Evolutionary conservation across 1,139 yeast species (phyloP).

Genomic region (Kazachstania sp.): DNA sequence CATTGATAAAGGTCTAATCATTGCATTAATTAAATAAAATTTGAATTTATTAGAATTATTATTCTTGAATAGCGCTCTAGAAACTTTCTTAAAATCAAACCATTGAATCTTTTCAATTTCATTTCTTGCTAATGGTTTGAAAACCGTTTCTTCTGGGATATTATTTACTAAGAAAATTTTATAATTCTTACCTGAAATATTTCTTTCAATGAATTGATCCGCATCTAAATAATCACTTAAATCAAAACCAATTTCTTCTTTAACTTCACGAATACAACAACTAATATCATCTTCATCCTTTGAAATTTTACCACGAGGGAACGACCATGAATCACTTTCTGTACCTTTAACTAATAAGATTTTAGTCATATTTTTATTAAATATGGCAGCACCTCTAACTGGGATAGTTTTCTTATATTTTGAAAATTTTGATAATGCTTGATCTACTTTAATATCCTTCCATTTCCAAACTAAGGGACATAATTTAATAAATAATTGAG

Average conservation of each 20-base stretch:
- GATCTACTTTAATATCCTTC: constrained; percentile 50
- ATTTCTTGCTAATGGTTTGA: constrained; percentile 75
- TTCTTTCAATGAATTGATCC: constrained; percentile 71
- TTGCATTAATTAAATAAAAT: constrained; percentile 50
- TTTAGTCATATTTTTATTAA: constrained; percentile 63
- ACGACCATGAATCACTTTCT: constrained; percentile 84
- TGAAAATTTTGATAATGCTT: constrained; percentile 68
- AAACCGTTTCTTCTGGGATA: constrained; percentile 67
- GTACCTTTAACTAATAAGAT: constrained; percentile 77
- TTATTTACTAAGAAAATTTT: constrained; percentile 71
- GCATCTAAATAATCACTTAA: constrained; percentile 58
- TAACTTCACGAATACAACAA: constrained; percentile 91
- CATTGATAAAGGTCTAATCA: constrained; percentile 48
- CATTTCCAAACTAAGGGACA: constrained; percentile 87
- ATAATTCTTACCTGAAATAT: constrained; percentile 74
- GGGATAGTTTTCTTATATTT: constrained; percentile 86
- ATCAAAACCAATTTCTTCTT: constrained; percentile 94
- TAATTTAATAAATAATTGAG: constrained; percentile 58
- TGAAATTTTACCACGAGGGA: constrained; percentile 94
- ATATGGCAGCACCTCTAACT: constrained; percentile 89
- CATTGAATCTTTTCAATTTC: constrained; percentile 72
- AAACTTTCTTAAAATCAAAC: constrained; percentile 43
- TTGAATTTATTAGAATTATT: constrained; percentile 33
- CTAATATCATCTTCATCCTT: constrained; percentile 85
- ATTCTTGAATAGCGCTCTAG: constrained; percentile 26